A percentile compares a stretch with the other conserved stretches of the same genome.
Evolutionary conservation across 257 asterid genomes (phyloP).

Genomic region (Rauvolfia tetraphylla): DNA sequence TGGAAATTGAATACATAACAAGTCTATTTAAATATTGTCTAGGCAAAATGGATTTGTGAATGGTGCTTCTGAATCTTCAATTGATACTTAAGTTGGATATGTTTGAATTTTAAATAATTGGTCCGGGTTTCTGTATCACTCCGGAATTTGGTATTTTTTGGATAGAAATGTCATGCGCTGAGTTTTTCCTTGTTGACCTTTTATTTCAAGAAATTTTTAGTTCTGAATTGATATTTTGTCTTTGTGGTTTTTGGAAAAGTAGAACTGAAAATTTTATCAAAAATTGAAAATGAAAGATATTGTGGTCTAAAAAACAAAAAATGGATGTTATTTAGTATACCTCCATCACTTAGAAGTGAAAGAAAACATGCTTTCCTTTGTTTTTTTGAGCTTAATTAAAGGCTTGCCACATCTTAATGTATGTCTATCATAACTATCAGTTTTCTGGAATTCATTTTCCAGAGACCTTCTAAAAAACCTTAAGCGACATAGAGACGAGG

Average conservation of each 20-base stretch:
- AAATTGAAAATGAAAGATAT: neutral
- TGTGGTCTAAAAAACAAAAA: neutral
- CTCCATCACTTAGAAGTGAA: neutral
- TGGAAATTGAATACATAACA: neutral
- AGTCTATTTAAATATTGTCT: neutral
- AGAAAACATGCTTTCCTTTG: neutral
- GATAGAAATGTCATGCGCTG: neutral
- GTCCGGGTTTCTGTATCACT: neutral
- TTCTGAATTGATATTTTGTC: neutral
- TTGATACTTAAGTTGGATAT: neutral
- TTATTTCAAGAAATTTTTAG: neutral
- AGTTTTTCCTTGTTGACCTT: neutral
- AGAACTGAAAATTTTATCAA: neutral
- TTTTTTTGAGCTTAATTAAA: neutral
- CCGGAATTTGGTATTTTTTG: neutral
- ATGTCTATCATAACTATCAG: neutral
- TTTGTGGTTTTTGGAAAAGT: neutral
- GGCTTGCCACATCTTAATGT: neutral
- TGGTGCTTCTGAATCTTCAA: neutral
- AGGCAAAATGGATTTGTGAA: neutral
- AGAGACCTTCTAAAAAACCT: slow-evolving; percentile 73
- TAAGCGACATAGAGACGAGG: slow-evolving; percentile 72
- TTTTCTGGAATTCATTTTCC: slow-evolving; percentile 20
- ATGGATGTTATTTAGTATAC: neutral
- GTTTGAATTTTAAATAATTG: neutral